Evolutionary conservation across 495 filamentous ascomycete species (phyloP).

Genomic region (Lasiosphaeris hirsuta): DNA sequence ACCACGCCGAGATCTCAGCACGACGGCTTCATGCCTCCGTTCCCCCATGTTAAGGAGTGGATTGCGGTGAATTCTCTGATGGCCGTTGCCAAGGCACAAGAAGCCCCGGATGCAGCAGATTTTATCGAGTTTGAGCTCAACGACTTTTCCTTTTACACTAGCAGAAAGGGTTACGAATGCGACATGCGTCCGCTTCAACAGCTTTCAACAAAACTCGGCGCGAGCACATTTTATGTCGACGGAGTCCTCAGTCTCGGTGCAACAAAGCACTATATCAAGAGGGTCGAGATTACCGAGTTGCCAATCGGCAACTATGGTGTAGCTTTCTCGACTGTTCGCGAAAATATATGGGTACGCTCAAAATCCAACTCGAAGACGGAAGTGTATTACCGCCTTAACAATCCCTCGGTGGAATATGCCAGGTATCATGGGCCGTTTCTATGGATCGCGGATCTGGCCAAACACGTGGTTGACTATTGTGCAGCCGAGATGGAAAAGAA

Average conservation of each 20-base stretch:
- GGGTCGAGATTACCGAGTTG: conserved; percentile 52
- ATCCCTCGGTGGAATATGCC: conserved; percentile 54
- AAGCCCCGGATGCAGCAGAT: conserved; percentile 1
- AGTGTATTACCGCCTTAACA: conserved; percentile 60
- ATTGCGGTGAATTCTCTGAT: conserved; percentile 28
- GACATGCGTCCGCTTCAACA: conserved; percentile 54
- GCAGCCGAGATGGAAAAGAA: conserved; percentile 25
- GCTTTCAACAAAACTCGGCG: conserved; percentile 34
- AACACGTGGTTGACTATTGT: conserved; percentile 65
- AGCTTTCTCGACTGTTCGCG: conserved; percentile 41
- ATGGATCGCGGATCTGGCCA: conserved; percentile 65
- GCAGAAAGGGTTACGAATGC: conserved; percentile 28
- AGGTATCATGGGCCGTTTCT: conserved; percentile 57
- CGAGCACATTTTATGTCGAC: conserved; percentile 51
- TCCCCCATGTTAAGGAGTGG: conserved; percentile 22
- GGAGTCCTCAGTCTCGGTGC: conserved; percentile 53
- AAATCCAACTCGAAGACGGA: conserved; percentile 27
- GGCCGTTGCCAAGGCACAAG: neutral
- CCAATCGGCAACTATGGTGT: conserved; percentile 65
- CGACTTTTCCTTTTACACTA: conserved; percentile 51
- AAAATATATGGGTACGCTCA: conserved; percentile 62
- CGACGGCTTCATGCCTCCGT: conserved; percentile 15
- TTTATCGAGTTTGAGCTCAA: conserved; percentile 48
- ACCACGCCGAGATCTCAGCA: conserved; percentile 19
- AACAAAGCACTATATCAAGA: conserved; percentile 44